Evolutionary conservation across 225 moss, liverwort and hornwort species (phyloP).

Genomic region (Marchantia paleacea): DNA sequence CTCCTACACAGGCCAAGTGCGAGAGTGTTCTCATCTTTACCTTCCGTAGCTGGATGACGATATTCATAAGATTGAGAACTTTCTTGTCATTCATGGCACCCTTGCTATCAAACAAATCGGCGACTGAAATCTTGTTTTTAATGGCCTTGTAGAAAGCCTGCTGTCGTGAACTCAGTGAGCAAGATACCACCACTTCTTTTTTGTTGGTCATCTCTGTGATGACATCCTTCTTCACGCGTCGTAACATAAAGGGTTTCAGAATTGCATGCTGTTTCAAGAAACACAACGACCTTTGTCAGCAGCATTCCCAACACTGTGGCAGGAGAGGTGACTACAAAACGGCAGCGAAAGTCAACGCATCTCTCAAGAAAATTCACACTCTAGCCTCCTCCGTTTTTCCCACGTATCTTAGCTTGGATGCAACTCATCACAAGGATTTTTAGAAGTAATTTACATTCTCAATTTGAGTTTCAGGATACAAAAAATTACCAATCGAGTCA

Average conservation of each 20-base stretch:
- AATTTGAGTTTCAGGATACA: too few species aligned
- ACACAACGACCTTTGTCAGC: background rate
- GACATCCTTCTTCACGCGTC: slow-evolving; percentile 91
- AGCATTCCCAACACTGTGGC: too few species aligned
- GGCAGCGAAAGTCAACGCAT: too few species aligned
- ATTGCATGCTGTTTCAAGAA: slow-evolving; percentile 66
- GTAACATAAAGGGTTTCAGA: slow-evolving; percentile 89
- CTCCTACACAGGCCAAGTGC: background rate
- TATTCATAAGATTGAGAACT: slow-evolving; percentile 88
- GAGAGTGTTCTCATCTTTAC: slow-evolving; percentile 25
- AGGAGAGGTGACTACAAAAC: too few species aligned
- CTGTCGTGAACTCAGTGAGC: slow-evolving; percentile 75
- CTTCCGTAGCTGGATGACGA: slow-evolving; percentile 93
- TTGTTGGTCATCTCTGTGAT: slow-evolving; percentile 93
- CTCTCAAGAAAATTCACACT: too few species aligned
- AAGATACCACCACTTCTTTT: slow-evolving; percentile 80
- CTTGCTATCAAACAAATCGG: slow-evolving; percentile 77
- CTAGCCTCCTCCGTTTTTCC: too few species aligned
- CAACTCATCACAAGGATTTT: too few species aligned
- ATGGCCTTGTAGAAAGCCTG: slow-evolving; percentile 91
- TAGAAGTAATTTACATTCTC: too few species aligned
- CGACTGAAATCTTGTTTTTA: slow-evolving; percentile 85
- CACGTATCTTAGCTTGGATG: too few species aligned
- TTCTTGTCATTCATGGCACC: slow-evolving; percentile 84
- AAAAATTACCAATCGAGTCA: slow-evolving; percentile 73